phyloP scores from a whole-genome alignment of 179 eudicot genomes.

The Silene noctiflora region DNA sequence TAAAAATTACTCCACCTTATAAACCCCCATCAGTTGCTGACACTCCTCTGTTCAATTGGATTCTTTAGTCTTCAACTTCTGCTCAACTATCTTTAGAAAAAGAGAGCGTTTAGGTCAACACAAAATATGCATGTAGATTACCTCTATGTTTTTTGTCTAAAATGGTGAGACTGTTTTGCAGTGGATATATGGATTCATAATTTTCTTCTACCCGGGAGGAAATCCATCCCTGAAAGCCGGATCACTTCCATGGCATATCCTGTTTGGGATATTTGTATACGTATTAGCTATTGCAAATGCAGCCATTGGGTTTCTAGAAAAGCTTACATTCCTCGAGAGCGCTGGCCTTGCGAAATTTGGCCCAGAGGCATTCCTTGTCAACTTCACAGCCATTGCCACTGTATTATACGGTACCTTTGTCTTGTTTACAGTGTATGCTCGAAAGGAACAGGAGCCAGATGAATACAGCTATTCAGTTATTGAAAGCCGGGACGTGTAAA shows the following conservation, averaged over 20 bases:
- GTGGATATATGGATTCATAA: constrained; percentile 77
- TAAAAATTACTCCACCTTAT: no score
- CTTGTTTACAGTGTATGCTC: constrained; percentile 50
- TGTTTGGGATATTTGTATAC: constrained; percentile 64
- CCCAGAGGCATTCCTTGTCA: constrained; percentile 79
- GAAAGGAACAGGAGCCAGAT: constrained; percentile 40
- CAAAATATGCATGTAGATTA: no score
- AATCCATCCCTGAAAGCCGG: constrained; percentile 42
- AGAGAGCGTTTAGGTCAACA: no score
- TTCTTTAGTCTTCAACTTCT: no score
- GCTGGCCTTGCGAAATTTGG: constrained; percentile 64
- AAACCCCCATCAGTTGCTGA: no score
- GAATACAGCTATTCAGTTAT: constrained; percentile 54
- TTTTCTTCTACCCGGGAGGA: constrained; percentile 90
- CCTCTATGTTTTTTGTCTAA: background rate
- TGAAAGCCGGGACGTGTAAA: constrained; percentile 17
- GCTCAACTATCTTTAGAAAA: no score
- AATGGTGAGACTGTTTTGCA: constrained; percentile 30
- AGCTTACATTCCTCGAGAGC: constrained; percentile 79
- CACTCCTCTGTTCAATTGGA: no score
- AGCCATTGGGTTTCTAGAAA: constrained; percentile 75
- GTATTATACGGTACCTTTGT: constrained; percentile 63
- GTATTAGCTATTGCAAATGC: constrained; percentile 69
- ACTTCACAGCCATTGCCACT: constrained; percentile 77
- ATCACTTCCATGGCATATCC: constrained; percentile 80